Base-by-base conservation (phyloP, 371 early-diverging fungal species). In the Funneliformis caledonium region DNA sequence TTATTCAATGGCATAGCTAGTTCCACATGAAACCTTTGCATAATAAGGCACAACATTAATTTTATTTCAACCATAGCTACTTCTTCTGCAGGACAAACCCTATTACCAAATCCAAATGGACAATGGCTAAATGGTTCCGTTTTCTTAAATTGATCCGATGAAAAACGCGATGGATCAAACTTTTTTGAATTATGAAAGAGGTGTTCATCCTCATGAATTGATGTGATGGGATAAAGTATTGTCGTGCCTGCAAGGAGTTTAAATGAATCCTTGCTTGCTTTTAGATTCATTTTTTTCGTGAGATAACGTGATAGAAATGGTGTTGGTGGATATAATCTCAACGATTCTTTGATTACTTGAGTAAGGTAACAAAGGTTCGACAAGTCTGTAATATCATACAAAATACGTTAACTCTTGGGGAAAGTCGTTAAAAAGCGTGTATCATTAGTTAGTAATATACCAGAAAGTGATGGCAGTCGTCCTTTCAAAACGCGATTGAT, bases 1-100 rank as follows among this genome's bases (percentile, higher is more conserved):
- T 31, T 68, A 8, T 10, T 43, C 11, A 43, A 33, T 37, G 68
- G 68, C 33, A 68, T 26, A 22, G 68, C 26, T n/a, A 68, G 31
- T 11, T 68, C 68, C 16, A 68, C 68, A 68, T 68, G 16, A 68
- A 68, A 68, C 14, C 43, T 68, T 43, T 68, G 68, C 68, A 68
- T 68, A 68, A 68, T 68, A 33, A 68, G 43, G 16, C 33, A 43
- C 11, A 68, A 6, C 43, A 68, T 26, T 31, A 68, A 11, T 43
- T 68, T 72, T 16, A 72, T 31, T 47, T 72, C 72, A 14, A 72
- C n/a, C 19, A 72, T 72, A 3, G 72, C 48, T 45, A 72, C 47
- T 72, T 26, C 11, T 26, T 72, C 72, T 10, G 45, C 72, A 5
- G 72, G 72, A 42, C 72, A 72, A 26, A 45, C n/a, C 22, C 72